Conservation (phyloP, 1,139 yeast genomes). For the Diutina neorugosa region DNA sequence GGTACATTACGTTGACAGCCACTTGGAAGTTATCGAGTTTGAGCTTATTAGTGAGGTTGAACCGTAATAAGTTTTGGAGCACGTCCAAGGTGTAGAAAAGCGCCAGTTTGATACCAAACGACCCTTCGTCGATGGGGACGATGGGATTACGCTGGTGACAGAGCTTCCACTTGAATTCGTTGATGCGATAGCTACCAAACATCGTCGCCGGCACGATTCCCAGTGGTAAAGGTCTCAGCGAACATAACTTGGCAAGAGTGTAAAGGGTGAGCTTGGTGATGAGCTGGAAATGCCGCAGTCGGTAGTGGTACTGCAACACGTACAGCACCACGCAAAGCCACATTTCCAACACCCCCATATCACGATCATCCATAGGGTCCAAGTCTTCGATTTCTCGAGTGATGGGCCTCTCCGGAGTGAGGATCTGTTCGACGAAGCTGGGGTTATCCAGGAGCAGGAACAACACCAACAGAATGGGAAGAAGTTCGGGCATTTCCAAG, state of each 20-base stretch:
- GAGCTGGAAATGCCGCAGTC: slow-evolving; percentile 10
- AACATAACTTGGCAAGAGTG: slow-evolving; percentile 6
- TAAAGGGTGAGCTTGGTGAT: slow-evolving; percentile 5
- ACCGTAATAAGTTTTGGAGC: slow-evolving; percentile 24
- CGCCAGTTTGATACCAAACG: slow-evolving; percentile 18
- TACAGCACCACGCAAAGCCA: slow-evolving; percentile 29
- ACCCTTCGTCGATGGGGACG: slow-evolving; percentile 16
- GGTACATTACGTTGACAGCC: slow-evolving; percentile 15
- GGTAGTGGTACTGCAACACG: slow-evolving; percentile 24
- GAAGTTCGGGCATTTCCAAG: not conserved
- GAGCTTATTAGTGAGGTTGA: slow-evolving; percentile 26
- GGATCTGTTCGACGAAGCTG: slow-evolving; percentile 13
- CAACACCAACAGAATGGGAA: slow-evolving; percentile 12
- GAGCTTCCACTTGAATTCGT: slow-evolving; percentile 30
- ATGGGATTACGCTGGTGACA: slow-evolving; percentile 29
- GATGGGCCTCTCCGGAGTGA: not conserved
- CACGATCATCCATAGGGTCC: slow-evolving; percentile 9
- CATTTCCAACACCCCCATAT: slow-evolving; percentile 17
- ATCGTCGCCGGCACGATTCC: slow-evolving; percentile 8
- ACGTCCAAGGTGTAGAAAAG: slow-evolving; percentile 26
- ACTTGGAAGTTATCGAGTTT: slow-evolving; percentile 19
- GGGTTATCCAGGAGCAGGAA: slow-evolving; percentile 13
- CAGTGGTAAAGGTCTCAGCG: slow-evolving; percentile 16
- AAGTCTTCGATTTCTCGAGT: not conserved
- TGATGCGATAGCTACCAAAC: slow-evolving; percentile 15